These are phyloP conservation scores for Trichoderma lentiforme DNA, from an alignment of 2,329 filamentous ascomycete species.

Conservation along the genomic window DNA sequence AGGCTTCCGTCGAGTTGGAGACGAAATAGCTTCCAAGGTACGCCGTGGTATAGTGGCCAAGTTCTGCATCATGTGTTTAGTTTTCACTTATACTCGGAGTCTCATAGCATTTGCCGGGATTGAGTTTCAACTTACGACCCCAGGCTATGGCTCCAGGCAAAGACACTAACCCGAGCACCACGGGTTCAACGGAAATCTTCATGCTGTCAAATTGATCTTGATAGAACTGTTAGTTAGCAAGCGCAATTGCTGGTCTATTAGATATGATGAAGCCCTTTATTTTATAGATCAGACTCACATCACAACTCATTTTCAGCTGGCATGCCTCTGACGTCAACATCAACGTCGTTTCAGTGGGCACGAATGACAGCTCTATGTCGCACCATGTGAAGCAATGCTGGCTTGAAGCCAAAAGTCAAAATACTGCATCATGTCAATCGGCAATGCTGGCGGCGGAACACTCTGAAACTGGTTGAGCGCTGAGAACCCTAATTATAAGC, in stretches of 20 bases:
- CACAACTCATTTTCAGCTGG: neutral
- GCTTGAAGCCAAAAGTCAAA: neutral
- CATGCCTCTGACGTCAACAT: neutral
- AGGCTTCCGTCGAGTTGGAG: neutral
- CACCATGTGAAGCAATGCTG: neutral
- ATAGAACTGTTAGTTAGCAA: rapidly evolving
- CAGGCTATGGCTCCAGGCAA: neutral
- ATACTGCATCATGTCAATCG: neutral
- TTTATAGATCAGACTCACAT: neutral
- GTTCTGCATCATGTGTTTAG: neutral
- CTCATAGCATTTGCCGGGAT: neutral
- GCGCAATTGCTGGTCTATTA: rapidly evolving
- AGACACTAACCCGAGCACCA: neutral
- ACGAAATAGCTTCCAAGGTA: neutral
- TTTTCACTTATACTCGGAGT: neutral
- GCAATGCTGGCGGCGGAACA: neutral
- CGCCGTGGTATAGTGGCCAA: neutral
- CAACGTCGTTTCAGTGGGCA: neutral
- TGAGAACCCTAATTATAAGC: neutral
- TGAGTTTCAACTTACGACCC: neutral
- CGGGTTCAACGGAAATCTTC: neutral
- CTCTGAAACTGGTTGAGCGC: neutral
- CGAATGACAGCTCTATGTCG: neutral
- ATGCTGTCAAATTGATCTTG: neutral
- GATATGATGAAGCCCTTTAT: neutral